A percentile compares a stretch with the other conserved stretches of the same genome.
These are phyloP conservation scores for Climacium dendroides DNA, from an alignment of 225 moss, liverwort and hornwort species.

Conservation along the genomic window DNA sequence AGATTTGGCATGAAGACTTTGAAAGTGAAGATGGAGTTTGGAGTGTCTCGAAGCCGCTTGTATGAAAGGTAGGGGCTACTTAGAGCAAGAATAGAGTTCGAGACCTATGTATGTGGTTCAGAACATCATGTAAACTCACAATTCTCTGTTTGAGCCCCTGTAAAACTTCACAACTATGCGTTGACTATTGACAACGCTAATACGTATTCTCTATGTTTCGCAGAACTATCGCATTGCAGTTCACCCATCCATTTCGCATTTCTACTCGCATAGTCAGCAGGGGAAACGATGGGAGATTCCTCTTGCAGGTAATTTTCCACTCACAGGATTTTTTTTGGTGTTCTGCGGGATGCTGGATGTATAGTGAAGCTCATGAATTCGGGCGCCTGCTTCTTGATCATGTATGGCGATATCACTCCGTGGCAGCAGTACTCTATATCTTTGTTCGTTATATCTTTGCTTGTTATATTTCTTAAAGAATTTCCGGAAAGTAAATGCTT, in stretches of 20 bases:
- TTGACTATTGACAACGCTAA: neutral
- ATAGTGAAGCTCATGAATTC: neutral
- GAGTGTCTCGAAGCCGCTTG: conserved; percentile 60
- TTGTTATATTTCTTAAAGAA: neutral
- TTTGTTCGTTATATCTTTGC: neutral
- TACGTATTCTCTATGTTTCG: neutral
- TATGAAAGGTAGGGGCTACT: conserved; percentile 58
- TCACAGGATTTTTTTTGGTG: neutral
- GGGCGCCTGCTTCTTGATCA: neutral
- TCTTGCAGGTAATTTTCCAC: conserved; percentile 54
- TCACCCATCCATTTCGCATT: conserved; percentile 73
- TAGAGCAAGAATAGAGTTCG: neutral
- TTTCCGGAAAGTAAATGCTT: neutral
- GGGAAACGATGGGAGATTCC: conserved; percentile 81
- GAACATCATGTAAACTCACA: neutral
- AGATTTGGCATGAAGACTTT: conserved; percentile 65
- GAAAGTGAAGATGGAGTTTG: conserved; percentile 83
- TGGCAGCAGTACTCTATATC: neutral
- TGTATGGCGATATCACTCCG: neutral
- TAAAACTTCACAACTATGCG: neutral
- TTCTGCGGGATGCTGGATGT: neutral
- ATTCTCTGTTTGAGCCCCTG: neutral
- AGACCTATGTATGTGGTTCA: neutral
- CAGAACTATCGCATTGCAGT: conserved; percentile 60
- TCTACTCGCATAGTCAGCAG: conserved; percentile 70